Evolutionary conservation across 768 basidiomycete species (phyloP), one percentile per base, ranked within the genome.

Genomic region (Amanita pseudoporphyria): DNA sequence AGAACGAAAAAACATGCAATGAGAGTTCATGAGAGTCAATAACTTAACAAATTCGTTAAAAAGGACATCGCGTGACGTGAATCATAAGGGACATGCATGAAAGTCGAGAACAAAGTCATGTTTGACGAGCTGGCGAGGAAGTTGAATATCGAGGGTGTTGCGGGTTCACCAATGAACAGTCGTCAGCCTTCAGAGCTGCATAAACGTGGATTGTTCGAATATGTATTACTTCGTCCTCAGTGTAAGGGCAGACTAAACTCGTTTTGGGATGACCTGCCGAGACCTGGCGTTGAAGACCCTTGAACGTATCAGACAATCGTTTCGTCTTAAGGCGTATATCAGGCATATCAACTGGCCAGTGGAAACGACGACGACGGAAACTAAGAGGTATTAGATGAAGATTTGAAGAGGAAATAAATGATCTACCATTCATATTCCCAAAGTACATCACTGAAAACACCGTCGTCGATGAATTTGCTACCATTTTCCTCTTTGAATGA

Each of bases 351-450:
- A 71, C 65, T 5, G 82, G 81, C 83, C 82, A 86, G 56, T 84
- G 77, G 60, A 86, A 77, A 36, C 84, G 77, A 49, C 67, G 68
- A 45, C 82, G 76, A 35, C 79, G 77, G 66, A 84, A 86, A 52
- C 84, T 87, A 52, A 46, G 48, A 51, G 31, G 26, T 40, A 45
- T 42, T 28, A 31, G 33, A 30, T 19, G 18, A 12, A 18, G 5
- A 37, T 6, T 26, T 3, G 14, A 21, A 31, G 19, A 28, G 28
- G 37, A 54, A 42, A 52, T 45, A 48, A 33, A 49, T 31, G 44
- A 66, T 72, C 48, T 56, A 81, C 81, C 73, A 69, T 53, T 81
- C 78, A 57, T 82, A 84, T 28, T 74, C 70, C 72, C 76, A 81
- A 9, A 81, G 53, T 14, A 62, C 58, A 32, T 76, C 65, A 18